These are phyloP conservation scores for Chondrostereum purpureum DNA, from an alignment of 1,284 basidiomycete species.

Conservation along the genomic window DNA sequence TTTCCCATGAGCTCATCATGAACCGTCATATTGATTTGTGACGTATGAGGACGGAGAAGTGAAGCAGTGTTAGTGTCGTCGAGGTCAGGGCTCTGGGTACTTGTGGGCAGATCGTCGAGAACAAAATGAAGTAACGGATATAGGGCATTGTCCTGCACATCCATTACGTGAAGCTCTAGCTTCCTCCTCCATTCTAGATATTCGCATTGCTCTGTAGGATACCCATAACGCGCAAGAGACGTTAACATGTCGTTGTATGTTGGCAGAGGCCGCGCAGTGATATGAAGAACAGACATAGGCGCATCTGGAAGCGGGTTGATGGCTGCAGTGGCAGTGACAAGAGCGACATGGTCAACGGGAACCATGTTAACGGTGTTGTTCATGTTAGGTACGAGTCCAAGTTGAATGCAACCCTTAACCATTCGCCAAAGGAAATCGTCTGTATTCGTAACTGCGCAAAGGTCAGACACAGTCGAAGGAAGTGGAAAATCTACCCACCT, in stretches of 20 bases:
- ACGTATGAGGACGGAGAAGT: constrained; percentile 48
- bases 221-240: constrained; percentile 77
- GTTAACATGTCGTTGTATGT: constrained; percentile 89
- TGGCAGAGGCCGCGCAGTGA: constrained; percentile 82
- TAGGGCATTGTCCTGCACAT: constrained; percentile 87
- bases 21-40: constrained; percentile 58
- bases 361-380: constrained; percentile 99
- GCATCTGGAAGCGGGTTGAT: constrained; percentile 44
- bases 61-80: constrained; percentile 81
- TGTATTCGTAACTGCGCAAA: constrained; percentile 82
- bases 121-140: constrained; percentile 98
- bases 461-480: constrained; percentile 1
- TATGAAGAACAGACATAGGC: constrained; percentile 67
- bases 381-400: constrained; percentile 94
- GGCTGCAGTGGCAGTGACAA: constrained; percentile 72
- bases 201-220: constrained; percentile 72
- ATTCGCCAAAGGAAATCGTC: constrained; percentile 99
- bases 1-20: constrained; percentile 73
- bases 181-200: constrained; percentile 90
- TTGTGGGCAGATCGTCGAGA: constrained; percentile 93
- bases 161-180: constrained; percentile 91
- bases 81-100: constrained; percentile 90
- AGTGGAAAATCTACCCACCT: constrained; percentile 42
- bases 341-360: constrained; percentile 95
- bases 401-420: constrained; percentile 95